A percentile compares a stretch with the other conserved stretches of the same genome.
These are phyloP conservation scores for Rhodofomes roseus DNA, from an alignment of 1,284 basidiomycete genomes.

Conservation along the genomic window DNA sequence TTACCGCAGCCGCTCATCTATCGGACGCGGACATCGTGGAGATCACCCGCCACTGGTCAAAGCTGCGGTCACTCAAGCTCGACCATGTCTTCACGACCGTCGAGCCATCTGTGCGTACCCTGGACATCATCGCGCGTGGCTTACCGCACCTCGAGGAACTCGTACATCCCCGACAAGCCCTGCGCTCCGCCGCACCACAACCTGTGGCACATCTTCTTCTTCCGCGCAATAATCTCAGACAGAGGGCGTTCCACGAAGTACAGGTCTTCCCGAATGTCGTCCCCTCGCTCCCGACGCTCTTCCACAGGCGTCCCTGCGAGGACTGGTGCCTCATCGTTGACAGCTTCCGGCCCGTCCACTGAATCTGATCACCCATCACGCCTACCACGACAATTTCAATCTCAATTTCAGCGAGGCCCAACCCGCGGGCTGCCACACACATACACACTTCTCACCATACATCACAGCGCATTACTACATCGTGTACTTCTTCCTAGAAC, in stretches of 20 bases:
- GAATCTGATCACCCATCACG: neutral
- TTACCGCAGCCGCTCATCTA: neutral
- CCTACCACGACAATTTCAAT: neutral
- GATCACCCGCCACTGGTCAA: neutral
- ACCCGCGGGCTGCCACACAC: neutral
- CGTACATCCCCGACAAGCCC: neutral
- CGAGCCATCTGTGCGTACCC: neutral
- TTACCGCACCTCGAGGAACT: neutral
- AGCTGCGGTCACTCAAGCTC: neutral
- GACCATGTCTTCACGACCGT: neutral
- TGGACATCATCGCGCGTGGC: neutral
- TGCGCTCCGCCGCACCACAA: neutral
- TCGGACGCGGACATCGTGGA: neutral
- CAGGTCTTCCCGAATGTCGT: neutral
- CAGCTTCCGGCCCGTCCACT: neutral
- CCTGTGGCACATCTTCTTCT: neutral
- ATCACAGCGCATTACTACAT: neutral
- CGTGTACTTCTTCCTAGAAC: neutral
- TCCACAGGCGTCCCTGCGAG: neutral
- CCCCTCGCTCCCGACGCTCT: neutral
- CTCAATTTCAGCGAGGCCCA: no score
- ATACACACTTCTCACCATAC: neutral
- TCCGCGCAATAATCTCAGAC: neutral
- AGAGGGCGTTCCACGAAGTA: neutral
- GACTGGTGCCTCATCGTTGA: constrained; percentile 2